Conservation (phyloP, 139 green algal genomes). For the Chlamydomonas sphaeroides region DNA sequence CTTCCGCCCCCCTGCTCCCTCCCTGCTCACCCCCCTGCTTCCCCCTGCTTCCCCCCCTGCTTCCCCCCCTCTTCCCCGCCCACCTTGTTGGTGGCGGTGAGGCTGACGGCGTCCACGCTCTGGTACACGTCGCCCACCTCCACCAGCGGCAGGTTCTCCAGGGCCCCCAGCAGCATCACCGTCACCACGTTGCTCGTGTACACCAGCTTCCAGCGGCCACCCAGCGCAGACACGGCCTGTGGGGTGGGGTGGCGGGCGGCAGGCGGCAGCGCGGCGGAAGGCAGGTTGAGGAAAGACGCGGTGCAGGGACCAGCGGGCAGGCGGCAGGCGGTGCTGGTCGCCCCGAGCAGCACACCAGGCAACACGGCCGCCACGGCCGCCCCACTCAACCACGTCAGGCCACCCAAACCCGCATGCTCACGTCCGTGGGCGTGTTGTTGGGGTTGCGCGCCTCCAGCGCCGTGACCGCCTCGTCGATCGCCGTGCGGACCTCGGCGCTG, state of each 20-base stretch:
- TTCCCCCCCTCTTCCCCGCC: neutral
- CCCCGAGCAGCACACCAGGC: too few relatives aligned
- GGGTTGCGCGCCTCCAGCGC: conserved; percentile 65
- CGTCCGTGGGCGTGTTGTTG: conserved; percentile 11
- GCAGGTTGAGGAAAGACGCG: too few relatives aligned
- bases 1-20: too few relatives aligned
- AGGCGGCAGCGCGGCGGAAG: too few relatives aligned
- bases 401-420: neutral
- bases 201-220: conserved; percentile 67
- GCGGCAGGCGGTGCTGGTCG: too few relatives aligned
- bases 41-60: too few relatives aligned
- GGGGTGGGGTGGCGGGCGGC: neutral
- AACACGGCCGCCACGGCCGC: neutral
- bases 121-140: conserved; percentile 75
- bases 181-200: conserved; percentile 74
- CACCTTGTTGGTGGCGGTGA: conserved; percentile 78
- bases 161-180: conserved; percentile 64
- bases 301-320: too few relatives aligned
- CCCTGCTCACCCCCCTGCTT: too few relatives aligned
- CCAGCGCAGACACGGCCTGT: conserved; percentile 43
- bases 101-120: conserved; percentile 57
- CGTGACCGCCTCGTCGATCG: conserved; percentile 63
- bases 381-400: neutral
- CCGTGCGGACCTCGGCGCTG: conserved; percentile 36
- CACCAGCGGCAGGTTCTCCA: conserved; percentile 64